Base-by-base conservation (phyloP, 202 grass and related monocot species). In the Bolboschoenoplectus hybrid region DNA sequence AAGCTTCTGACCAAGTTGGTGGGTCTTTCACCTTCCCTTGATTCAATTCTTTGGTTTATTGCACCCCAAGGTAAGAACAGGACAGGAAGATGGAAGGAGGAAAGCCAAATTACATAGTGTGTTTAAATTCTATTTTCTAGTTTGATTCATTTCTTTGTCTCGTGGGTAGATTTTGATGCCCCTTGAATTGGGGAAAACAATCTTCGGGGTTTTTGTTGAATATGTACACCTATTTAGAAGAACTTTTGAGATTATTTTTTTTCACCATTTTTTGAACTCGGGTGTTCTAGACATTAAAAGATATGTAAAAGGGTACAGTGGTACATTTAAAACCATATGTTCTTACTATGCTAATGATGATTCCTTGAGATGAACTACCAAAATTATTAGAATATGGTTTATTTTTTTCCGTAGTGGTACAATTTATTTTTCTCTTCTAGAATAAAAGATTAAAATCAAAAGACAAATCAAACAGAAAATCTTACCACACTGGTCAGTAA, bases 11-110 rank as follows among this genome's bases (percentile, higher is more conserved):
- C 1, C 93, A 99, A 84, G 19, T 99, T 0, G 97, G 97, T 3
- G 93, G 93, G 40, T 94, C 96, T 0, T 99, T 99, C 88, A 87
- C 89, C 40, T 94, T 99, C 89, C 97, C 93, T 81, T 99, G 87
- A 97, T 70, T 62, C 68, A 66, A 67, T 67, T 78, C 81, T 84
- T 74, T 71, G 76, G 52, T 81, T 44, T 63, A 81, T 63, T 76
- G 47, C 49, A 76, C 46, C 73, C 43, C 73, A 76, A 76, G 72
- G 49, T 52, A 76, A 76, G 73, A 76, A 55, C 49, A 36, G 9
- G 20, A 46, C 9, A 38, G 62, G 43, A 81, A 40, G 26, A 68
- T 83, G 34, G 66, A 83, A 49, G 62, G 64, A 63, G 14, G 66
- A 56, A 84, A 26, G 19, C 16, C 3, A 11, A 84, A 56, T 71